A percentile compares a stretch with the other conserved stretches of the same genome.
phyloP scores from a whole-genome alignment of 73 alveolate genomes.

The Paramecium primaurelia region DNA sequence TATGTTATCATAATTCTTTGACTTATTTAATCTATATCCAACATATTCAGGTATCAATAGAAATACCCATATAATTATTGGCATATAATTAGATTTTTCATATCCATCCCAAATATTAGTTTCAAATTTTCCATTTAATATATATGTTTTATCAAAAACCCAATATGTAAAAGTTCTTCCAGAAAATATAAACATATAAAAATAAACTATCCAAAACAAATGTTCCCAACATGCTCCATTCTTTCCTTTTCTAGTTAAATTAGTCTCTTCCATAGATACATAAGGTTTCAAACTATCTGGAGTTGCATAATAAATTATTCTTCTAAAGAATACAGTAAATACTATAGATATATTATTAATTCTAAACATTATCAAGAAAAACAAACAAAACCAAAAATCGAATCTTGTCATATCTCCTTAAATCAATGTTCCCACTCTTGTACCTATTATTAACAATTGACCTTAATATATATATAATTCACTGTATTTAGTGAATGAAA shows the following conservation, averaged over 20 bases:
- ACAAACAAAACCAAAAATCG: constrained; percentile 35
- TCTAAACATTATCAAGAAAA: constrained; percentile 1
- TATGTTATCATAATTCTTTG: not conserved
- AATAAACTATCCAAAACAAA: not conserved
- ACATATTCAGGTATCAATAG: not conserved
- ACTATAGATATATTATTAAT: not conserved
- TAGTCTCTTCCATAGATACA: constrained; percentile 14
- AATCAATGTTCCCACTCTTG: constrained; percentile 17
- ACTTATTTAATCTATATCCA: not conserved
- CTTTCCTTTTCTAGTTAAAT: not conserved
- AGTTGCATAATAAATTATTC: not conserved
- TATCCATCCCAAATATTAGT: not conserved
- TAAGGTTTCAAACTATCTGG: not conserved
- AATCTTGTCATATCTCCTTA: not conserved
- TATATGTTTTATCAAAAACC: not conserved
- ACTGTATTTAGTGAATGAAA: not conserved
- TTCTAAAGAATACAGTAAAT: not conserved
- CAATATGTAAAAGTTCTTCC: constrained; percentile 2
- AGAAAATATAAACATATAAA: not conserved
- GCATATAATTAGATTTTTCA: not conserved
- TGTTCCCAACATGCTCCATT: constrained; percentile 34
- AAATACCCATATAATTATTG: not conserved
- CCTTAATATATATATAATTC: constrained; percentile 19
- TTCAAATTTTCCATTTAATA: not conserved
- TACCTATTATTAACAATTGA: constrained; percentile 3